A percentile compares a stretch with the other conserved stretches of the same genome.
These are phyloP conservation scores for Xylaria sp. DNA, from an alignment of 2,329 filamentous ascomycete genomes.

Conservation along the genomic window DNA sequence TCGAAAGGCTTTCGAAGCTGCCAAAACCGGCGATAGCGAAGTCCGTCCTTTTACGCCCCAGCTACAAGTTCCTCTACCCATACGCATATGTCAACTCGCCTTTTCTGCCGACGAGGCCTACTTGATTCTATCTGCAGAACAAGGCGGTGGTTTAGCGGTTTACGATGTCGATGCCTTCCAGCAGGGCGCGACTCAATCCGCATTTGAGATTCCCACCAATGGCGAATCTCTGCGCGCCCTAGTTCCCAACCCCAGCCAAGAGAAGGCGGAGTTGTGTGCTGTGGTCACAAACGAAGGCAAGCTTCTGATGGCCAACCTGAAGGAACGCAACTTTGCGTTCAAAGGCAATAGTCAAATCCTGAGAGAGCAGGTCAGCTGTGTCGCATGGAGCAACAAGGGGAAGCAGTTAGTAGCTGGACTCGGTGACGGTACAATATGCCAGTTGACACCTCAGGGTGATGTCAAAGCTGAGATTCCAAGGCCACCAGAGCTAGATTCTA, in stretches of 20 bases:
- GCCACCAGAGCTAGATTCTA: slow-evolving; percentile 72
- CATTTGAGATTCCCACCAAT: slow-evolving; percentile 81
- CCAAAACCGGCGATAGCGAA: slow-evolving; percentile 70
- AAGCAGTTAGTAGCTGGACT: slow-evolving; percentile 92
- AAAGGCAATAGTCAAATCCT: slow-evolving; percentile 70
- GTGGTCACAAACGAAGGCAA: slow-evolving; percentile 84
- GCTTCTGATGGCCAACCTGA: slow-evolving; percentile 84
- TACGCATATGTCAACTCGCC: slow-evolving; percentile 84
- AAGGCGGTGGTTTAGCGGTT: slow-evolving; percentile 82
- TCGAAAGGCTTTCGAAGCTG: slow-evolving; percentile 75
- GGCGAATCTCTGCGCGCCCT: slow-evolving; percentile 77
- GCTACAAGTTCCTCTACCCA: slow-evolving; percentile 75
- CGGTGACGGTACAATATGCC: slow-evolving; percentile 79
- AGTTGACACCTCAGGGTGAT: slow-evolving; percentile 84
- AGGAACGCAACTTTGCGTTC: slow-evolving; percentile 67
- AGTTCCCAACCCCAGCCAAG: slow-evolving; percentile 80
- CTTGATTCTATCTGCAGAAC: slow-evolving; percentile 83
- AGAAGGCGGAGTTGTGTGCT: slow-evolving; percentile 79
- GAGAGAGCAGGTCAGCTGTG: slow-evolving; percentile 80
- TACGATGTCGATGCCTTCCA: slow-evolving; percentile 79
- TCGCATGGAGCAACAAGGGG: slow-evolving; percentile 91
- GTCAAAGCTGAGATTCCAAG: slow-evolving; percentile 82
- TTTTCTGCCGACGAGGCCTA: slow-evolving; percentile 92
- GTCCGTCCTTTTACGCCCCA: slow-evolving; percentile 78
- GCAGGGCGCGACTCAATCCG: slow-evolving; percentile 72